These are phyloP conservation scores for Aspergillus alliaceus DNA, from an alignment of 2,329 filamentous ascomycete species.

Conservation along the genomic window DNA sequence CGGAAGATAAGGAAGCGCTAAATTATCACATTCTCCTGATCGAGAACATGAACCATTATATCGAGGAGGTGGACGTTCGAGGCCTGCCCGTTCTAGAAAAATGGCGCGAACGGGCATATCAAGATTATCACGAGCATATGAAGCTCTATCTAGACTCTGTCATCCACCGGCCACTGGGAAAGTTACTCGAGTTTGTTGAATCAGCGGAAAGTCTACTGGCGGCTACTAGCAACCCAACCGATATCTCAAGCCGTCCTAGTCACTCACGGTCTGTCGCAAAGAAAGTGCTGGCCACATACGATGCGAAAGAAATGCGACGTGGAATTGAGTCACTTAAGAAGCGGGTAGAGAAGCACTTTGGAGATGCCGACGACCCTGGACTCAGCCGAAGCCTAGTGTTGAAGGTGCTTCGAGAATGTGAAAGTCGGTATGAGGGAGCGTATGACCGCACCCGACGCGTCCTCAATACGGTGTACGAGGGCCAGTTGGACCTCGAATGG, in stretches of 20 bases:
- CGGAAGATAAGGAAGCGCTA: conserved; percentile 92
- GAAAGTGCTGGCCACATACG: conserved; percentile 78
- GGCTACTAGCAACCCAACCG: conserved; percentile 53
- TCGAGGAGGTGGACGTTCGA: conserved; percentile 81
- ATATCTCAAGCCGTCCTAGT: conserved; percentile 75
- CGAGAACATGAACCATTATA: conserved; percentile 98
- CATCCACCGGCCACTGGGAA: conserved; percentile 83
- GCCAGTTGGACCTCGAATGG: conserved; percentile 49
- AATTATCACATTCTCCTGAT: conserved; percentile 98
- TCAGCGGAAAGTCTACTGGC: conserved; percentile 75
- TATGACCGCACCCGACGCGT: conserved; percentile 52
- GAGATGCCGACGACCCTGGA: conserved; percentile 75
- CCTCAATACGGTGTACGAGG: conserved; percentile 47
- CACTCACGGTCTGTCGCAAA: conserved; percentile 82
- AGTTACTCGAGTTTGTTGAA: conserved; percentile 87
- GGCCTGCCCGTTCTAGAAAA: conserved; percentile 74
- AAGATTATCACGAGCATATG: conserved; percentile 85
- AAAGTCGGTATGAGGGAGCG: conserved; percentile 55
- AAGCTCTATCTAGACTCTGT: conserved; percentile 82
- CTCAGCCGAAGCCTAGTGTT: conserved; percentile 60
- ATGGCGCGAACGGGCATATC: conserved; percentile 75
- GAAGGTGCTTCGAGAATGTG: conserved; percentile 62
- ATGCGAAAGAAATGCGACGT: conserved; percentile 80
- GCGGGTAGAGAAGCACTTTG: conserved; percentile 96
- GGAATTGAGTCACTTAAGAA: conserved; percentile 89